phyloP scores from a whole-genome alignment of 129 eudicot genomes.

The Flaveria sonorensis region DNA sequence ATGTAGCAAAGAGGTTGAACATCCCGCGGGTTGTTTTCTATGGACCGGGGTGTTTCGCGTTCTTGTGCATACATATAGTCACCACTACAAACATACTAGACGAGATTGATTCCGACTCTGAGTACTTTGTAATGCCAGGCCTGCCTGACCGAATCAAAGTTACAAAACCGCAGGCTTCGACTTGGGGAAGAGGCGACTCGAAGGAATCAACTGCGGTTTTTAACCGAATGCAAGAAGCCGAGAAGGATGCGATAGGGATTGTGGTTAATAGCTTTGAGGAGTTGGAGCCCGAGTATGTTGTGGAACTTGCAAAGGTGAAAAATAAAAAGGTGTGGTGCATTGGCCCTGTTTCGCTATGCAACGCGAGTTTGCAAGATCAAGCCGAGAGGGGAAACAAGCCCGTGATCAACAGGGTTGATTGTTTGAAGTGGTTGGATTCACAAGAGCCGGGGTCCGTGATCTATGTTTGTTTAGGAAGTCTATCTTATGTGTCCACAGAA shows the following conservation, averaged over 20 bases:
- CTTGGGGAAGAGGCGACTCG: slow-evolving; percentile 23
- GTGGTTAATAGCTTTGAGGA: slow-evolving; percentile 66
- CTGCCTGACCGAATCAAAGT: slow-evolving; percentile 55
- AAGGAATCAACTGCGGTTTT: slow-evolving; percentile 22
- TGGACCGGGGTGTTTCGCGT: slow-evolving; percentile 58
- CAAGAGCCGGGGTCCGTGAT: slow-evolving; percentile 43
- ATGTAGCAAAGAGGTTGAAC: slow-evolving; percentile 40
- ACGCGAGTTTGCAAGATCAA: slow-evolving; percentile 42
- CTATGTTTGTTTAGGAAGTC: slow-evolving; percentile 57
- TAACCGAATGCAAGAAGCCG: slow-evolving; percentile 33
- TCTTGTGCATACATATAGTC: slow-evolving; percentile 44
- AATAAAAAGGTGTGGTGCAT: slow-evolving; percentile 53
- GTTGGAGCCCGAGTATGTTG: slow-evolving; percentile 54
- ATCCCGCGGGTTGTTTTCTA: slow-evolving; percentile 68
- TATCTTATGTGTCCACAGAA: slow-evolving; percentile 34
- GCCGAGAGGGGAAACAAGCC: slow-evolving; percentile 57
- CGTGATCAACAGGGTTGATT: slow-evolving; percentile 33
- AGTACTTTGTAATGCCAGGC: slow-evolving; percentile 56
- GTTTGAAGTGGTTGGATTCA: slow-evolving; percentile 53
- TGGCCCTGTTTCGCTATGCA: slow-evolving; percentile 72
- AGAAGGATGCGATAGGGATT: slow-evolving; percentile 39
- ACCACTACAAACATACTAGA: slow-evolving; percentile 17
- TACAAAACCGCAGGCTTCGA: slow-evolving; percentile 39
- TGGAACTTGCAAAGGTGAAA: slow-evolving; percentile 39
- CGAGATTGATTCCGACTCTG: slow-evolving; percentile 32